These are phyloP conservation scores for Huiozyma naganishii DNA, from an alignment of 805 yeast species.

Conservation along the genomic window DNA sequence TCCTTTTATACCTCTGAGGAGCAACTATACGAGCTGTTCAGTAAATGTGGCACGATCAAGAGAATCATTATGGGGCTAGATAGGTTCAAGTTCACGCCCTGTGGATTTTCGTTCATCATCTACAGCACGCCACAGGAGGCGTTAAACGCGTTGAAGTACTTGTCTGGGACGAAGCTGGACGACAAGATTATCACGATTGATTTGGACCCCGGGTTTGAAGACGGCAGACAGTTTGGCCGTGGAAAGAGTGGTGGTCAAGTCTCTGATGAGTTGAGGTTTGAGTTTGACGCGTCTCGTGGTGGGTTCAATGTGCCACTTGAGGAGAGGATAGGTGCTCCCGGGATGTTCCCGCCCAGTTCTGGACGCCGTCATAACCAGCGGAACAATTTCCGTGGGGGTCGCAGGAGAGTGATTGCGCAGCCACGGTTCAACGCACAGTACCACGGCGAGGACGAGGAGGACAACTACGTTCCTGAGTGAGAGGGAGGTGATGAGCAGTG, in stretches of 20 bases:
- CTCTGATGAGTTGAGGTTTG: slow-evolving; percentile 50
- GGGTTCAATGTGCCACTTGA: slow-evolving; percentile 34
- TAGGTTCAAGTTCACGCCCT: slow-evolving; percentile 81
- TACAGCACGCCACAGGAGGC: slow-evolving; percentile 62
- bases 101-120: slow-evolving; percentile 92
- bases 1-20: slow-evolving; percentile 91
- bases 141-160: slow-evolving; percentile 68
- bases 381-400: background rate
- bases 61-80: slow-evolving; percentile 92
- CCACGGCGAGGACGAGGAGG: slow-evolving; percentile 13
- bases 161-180: slow-evolving; percentile 75
- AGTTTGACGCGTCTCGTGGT: slow-evolving; percentile 39
- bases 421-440: background rate
- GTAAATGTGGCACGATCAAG: slow-evolving; percentile 68
- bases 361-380: slow-evolving; percentile 5
- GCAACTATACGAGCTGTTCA: slow-evolving; percentile 79
- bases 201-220: slow-evolving; percentile 90
- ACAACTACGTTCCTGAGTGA: slow-evolving; percentile 18
- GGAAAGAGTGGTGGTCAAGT: slow-evolving; percentile 91
- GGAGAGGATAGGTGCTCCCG: slow-evolving; percentile 18
- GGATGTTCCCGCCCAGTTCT: background rate
- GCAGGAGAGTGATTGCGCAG: background rate
- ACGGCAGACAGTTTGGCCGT: slow-evolving; percentile 93
- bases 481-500: background rate
- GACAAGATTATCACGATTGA: slow-evolving; percentile 77